Base-by-base conservation (phyloP, 495 filamentous ascomycete genomes). In the Aspergillus taichungensis region DNA sequence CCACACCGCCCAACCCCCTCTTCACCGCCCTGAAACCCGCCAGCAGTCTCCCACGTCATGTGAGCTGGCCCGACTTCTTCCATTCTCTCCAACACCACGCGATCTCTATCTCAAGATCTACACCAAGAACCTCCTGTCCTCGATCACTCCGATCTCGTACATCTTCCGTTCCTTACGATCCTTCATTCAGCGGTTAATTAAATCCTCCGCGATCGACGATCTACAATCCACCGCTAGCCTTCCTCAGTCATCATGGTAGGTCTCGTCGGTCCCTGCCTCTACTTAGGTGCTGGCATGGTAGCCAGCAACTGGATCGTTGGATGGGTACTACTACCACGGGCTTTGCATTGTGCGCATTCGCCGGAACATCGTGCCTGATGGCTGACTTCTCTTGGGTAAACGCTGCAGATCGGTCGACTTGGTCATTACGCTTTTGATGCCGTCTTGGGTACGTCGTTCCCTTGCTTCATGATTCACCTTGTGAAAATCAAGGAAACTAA, bases 341-440 rank as follows among this genome's bases (percentile, higher is more conserved):
- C 18, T 4, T 24, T 24, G 18, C 18, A 24, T 24, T 13, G 29
- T 33, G 4, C 12, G 30, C 24, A n/a, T 29, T 40, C 9, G 14
- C 12, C 7, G 12, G 4, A 24, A 2, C 18, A 24, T 4, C 18
- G 34, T 49, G 34, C 46, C 46, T 57, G 47, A 55, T 13, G 40
- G 27, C 18, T 33, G 12, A 12, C 30, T 35, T 3, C n/a, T 31
- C 34, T 24, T 24, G 18, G 18, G 18, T 24, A 24, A 1, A 24
- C 27, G 33, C 45, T 65, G 64, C 78, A 97, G 94, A 73, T 98
- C 68, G 92, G 89, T 67, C 79, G 85, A 64, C 62, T 98, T 49
- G 84, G 83, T 55, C 92, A 98, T 72, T 95, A 92, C 72, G 88
- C 88, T 57, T 90, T 98, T 56, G 92, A 98, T 69, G 94, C 92